phyloP scores from a whole-genome alignment of 1,139 yeast genomes.

The Yamadazyma sp. region DNA sequence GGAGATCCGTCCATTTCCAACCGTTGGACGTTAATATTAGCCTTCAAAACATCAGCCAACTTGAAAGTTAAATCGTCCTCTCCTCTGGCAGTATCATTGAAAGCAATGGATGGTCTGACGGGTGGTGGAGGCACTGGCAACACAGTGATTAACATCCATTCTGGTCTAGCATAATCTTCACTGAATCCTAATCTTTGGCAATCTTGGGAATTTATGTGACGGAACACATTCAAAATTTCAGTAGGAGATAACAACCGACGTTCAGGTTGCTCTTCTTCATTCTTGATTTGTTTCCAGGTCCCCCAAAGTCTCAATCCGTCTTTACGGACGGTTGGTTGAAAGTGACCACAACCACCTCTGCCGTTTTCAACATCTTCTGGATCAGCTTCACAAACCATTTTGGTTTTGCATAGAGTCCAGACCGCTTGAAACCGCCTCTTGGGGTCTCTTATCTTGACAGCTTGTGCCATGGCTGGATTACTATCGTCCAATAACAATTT shows the following conservation, averaged over 20 bases:
- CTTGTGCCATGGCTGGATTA: constrained; percentile 84
- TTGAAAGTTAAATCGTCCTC: constrained; percentile 99
- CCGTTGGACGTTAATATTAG: constrained; percentile 92
- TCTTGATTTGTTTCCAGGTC: constrained; percentile 90
- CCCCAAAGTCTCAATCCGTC: constrained; percentile 97
- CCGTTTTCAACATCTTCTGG: constrained; percentile 52
- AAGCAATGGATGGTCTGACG: constrained; percentile 97
- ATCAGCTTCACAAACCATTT: constrained; percentile 95
- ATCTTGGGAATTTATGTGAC: constrained; percentile 86
- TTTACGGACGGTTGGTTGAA: constrained; percentile 93
- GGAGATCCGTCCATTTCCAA: constrained; percentile 99
- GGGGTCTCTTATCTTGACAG: constrained; percentile 87
- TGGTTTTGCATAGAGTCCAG: constrained; percentile 88
- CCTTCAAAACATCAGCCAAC: constrained; percentile 93
- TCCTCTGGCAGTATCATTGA: constrained; percentile 98
- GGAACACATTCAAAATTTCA: constrained; percentile 87
- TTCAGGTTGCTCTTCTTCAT: constrained; percentile 84
- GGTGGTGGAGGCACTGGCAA: constrained; percentile 99
- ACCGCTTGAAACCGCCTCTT: constrained; percentile 95
- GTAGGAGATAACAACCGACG: constrained; percentile 84
- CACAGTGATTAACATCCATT: constrained; percentile 96
- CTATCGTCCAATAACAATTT: constrained; percentile 84
- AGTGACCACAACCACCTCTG: constrained; percentile 98
- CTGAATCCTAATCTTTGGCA: constrained; percentile 82
- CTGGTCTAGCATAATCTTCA: constrained; percentile 97